Conservation (phyloP, 2,329 filamentous ascomycete genomes). For the Fusarium decemcellulare region DNA sequence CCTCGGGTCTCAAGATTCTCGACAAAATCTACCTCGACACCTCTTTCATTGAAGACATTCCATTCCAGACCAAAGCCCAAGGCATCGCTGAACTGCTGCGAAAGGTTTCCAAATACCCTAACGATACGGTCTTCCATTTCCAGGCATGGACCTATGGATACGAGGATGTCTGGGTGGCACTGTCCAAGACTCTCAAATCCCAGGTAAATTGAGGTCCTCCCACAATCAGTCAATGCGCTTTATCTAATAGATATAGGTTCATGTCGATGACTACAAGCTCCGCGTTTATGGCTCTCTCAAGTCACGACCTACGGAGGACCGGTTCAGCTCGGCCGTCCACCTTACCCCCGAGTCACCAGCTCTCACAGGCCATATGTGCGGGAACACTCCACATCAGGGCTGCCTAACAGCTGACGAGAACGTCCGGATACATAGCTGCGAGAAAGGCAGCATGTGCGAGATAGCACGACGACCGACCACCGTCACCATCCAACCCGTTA, state of each 20-base stretch:
- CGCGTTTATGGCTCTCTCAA: conserved; percentile 78
- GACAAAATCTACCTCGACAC: conserved; percentile 93
- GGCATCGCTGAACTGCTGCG: conserved; percentile 81
- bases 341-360: conserved; percentile 73
- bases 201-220: conserved; percentile 59
- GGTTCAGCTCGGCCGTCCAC: conserved; percentile 58
- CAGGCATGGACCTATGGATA: conserved; percentile 92
- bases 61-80: conserved; percentile 76
- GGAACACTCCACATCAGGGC: conserved; percentile 78
- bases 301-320: conserved; percentile 56
- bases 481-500: conserved; percentile 84
- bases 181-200: conserved; percentile 78
- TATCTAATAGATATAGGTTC: conserved; percentile 67
- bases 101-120: conserved; percentile 77
- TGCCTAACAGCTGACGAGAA: conserved; percentile 77
- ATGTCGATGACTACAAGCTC: conserved; percentile 87
- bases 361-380: conserved; percentile 81
- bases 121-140: conserved; percentile 85
- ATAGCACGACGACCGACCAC: conserved; percentile 64
- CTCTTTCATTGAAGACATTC: conserved; percentile 71
- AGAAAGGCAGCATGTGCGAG: conserved; percentile 76
- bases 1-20: conserved; percentile 74
- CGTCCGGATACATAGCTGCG: conserved; percentile 87
- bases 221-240: fast-evolving
- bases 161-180: conserved; percentile 90